phyloP scores from a whole-genome alignment of 2,329 filamentous ascomycete species.

The Tolypocladium ophioglossoides region DNA sequence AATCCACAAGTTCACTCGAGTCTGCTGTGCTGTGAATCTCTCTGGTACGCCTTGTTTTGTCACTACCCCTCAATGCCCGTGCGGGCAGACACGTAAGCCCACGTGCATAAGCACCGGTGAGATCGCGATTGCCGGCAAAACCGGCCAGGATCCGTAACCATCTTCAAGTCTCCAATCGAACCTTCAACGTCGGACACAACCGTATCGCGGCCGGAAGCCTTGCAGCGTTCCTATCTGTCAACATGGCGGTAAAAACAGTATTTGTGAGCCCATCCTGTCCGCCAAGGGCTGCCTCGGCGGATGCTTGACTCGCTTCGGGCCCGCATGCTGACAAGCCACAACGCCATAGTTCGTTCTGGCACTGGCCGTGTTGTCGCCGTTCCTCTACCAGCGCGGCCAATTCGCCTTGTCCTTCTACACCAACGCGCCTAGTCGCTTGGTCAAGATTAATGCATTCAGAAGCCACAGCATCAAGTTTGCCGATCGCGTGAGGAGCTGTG shows the following conservation, averaged over 20 bases:
- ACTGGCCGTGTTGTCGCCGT: constrained; percentile 3
- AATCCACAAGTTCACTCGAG: no score
- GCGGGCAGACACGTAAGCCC: not conserved
- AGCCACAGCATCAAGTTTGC: constrained; percentile 21
- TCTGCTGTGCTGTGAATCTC: no score
- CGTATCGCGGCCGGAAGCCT: not conserved
- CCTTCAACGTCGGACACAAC: not conserved
- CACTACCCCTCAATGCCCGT: no score
- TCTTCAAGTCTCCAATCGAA: no score
- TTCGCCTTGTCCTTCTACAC: constrained; percentile 11
- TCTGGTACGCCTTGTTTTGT: not conserved
- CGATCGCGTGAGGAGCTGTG: constrained; percentile 27
- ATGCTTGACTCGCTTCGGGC: not conserved
- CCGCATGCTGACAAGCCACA: not conserved
- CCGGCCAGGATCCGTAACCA: no score
- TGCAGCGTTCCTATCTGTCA: no score
- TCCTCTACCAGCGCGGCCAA: constrained; percentile 7
- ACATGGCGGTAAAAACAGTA: not conserved
- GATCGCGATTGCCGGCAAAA: no score
- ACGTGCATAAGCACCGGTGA: no score
- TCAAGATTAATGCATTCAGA: constrained; percentile 14
- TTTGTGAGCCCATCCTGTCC: not conserved
- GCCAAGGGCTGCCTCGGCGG: not conserved
- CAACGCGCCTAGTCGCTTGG: constrained; percentile 20
- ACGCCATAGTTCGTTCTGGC: constrained; percentile 1